Evolutionary conservation across 1,139 yeast species (phyloP), one percentile per base, ranked within the genome.

Genomic region (Suhomyces ambrosiae): DNA sequence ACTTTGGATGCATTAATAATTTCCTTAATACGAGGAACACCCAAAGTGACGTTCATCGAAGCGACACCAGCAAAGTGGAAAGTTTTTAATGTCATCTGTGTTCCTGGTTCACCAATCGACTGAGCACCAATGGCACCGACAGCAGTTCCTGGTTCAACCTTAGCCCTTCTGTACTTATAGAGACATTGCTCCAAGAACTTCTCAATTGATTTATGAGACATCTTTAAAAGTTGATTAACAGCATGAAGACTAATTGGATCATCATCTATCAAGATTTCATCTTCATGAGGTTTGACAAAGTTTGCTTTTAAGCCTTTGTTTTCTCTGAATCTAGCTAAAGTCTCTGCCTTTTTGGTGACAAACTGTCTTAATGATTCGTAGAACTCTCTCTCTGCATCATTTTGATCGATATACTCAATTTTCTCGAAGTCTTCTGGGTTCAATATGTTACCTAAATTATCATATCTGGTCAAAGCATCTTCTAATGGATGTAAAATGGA

Each of bases 1-100:
- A 81, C 80, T 61, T 94, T 94, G 13, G 97, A 87, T 1, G 98
- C 99, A 63, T 92, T 94, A 60, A 92, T 92, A 60, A 92, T 92
- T 73, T 92, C 99, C 66, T 92, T 92, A 58, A 92, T 92, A 76
- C 98, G 96, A 27, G 98, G 98, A 32, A 92, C 98, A 79, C 98
- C 98, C 52, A 92, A 77, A 0, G 98, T 92, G 50, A 92, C 96
- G 70, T 92, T 92, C 98, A 92, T 92, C 33, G 96, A 86, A 22
- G 98, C 98, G 42, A 92, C 98, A 74, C 98, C 98, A 54, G 98
- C 98, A 74, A 92, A 92, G 72, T 92, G 98, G 87, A 92, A 92
- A 56, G 98, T 92, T 67, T 92, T 92, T 65, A 92, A 76, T 7
- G 98, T 92, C 98, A 92, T 92, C 65, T 92, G 98, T 1, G 98